Conservation (phyloP, 2,329 filamentous ascomycete genomes). For the Diaporthe caulivora region DNA sequence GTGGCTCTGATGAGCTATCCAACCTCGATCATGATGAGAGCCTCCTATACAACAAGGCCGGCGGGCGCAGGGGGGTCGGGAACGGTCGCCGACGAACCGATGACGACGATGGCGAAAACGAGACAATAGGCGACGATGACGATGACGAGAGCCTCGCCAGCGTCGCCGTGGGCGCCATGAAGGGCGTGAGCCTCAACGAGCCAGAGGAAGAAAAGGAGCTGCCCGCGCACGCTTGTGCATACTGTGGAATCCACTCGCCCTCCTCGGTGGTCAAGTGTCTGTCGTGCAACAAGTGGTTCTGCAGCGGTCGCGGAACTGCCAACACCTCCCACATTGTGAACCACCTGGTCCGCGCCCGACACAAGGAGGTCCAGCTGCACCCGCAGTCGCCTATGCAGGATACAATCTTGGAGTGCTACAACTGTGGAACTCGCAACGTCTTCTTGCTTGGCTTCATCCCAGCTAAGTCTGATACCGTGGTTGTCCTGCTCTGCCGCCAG, state of each 20-base stretch:
- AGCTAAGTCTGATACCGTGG: constrained; percentile 97
- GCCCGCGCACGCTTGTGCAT: constrained; percentile 96
- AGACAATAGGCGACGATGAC: constrained; percentile 86
- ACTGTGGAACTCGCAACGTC: constrained; percentile 99
- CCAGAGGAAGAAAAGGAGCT: constrained; percentile 89
- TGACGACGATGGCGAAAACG: constrained; percentile 90
- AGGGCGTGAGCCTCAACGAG: constrained; percentile 69
- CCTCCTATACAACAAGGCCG: constrained; percentile 79
- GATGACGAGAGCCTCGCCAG: constrained; percentile 78
- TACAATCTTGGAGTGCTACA: constrained; percentile 98
- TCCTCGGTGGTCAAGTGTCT: constrained; percentile 97
- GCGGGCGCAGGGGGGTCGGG: constrained; percentile 66
- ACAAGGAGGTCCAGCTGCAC: constrained; percentile 98
- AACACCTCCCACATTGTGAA: constrained; percentile 99
- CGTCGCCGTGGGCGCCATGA: constrained; percentile 81
- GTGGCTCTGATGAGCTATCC: constrained; percentile 79
- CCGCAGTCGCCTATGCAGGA: constrained; percentile 93
- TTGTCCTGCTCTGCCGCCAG: constrained; percentile 95
- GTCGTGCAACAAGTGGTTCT: constrained; percentile 98
- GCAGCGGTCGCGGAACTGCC: constrained; percentile 95
- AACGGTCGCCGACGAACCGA: constrained; percentile 70
- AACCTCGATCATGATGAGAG: constrained; percentile 83
- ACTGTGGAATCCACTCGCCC: constrained; percentile 97
- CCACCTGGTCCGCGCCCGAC: constrained; percentile 94
- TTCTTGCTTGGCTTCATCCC: constrained; percentile 98